These are phyloP conservation scores for Lachnellula suecica DNA, from an alignment of 2,329 filamentous ascomycete species.

Conservation along the genomic window DNA sequence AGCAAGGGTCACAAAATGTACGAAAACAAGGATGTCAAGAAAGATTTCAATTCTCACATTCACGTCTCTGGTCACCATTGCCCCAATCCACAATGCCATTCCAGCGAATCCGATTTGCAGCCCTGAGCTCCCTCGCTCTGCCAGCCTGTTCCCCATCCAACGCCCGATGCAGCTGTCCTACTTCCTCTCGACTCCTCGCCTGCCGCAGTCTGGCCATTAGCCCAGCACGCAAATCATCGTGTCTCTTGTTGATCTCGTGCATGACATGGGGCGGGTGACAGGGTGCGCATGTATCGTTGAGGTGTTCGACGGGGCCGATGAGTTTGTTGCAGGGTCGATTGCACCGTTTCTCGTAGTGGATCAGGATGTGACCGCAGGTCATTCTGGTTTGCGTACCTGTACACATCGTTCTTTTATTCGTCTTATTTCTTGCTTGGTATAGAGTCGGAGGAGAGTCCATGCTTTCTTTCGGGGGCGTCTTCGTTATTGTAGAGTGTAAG, in stretches of 20 bases:
- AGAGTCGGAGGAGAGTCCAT: not conserved
- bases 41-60: slow-evolving; percentile 2
- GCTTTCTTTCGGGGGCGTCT: not conserved
- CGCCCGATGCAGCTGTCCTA: slow-evolving; percentile 13
- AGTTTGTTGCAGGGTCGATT: slow-evolving; percentile 2
- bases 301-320: not conserved
- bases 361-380: slow-evolving; percentile 11
- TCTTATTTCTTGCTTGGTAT: not conserved
- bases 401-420: slow-evolving; percentile 9
- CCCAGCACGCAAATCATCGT: slow-evolving; percentile 29
- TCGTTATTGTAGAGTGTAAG: not conserved
- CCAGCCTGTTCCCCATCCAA: not conserved
- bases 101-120: slow-evolving; percentile 10
- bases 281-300: slow-evolving; percentile 38
- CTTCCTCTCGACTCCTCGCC: slow-evolving; percentile 24
- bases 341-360: slow-evolving; percentile 5
- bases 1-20: not conserved
- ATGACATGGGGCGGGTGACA: slow-evolving; percentile 35
- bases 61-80: not conserved
- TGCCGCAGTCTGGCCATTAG: slow-evolving; percentile 29
- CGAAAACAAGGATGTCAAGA: not conserved
- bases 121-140: slow-evolving; percentile 8
- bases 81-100: slow-evolving; percentile 17
- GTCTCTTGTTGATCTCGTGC: slow-evolving; percentile 25
- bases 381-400: slow-evolving; percentile 12